phyloP scores from a whole-genome alignment of 176 grass and related monocot species.

The Leersia perrieri region DNA sequence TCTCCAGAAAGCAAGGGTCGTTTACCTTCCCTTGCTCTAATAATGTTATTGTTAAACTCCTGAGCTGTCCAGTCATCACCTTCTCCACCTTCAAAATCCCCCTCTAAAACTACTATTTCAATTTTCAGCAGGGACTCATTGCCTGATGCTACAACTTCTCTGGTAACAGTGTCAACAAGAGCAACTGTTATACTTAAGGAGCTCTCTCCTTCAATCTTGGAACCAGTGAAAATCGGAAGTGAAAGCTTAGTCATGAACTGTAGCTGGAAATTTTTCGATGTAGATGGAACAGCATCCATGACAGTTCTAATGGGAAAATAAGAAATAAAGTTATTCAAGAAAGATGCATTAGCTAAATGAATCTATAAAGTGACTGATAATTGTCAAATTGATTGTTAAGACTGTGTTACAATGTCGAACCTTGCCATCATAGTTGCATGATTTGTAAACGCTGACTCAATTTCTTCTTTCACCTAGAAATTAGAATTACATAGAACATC shows the following conservation, averaged over 20 bases:
- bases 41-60: conserved; percentile 85
- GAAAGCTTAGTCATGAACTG: conserved; percentile 79
- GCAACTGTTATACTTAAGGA: conserved; percentile 49
- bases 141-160: conserved; percentile 41
- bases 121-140: conserved; percentile 58
- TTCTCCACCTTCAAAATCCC: conserved; percentile 79
- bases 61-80: conserved; percentile 61
- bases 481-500: conserved; percentile 32
- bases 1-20: conserved; percentile 79
- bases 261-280: conserved; percentile 60
- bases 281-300: conserved; percentile 42
- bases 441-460: conserved; percentile 78
- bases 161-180: conserved; percentile 61
- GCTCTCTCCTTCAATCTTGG: conserved; percentile 82
- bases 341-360: conserved; percentile 15
- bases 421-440: conserved; percentile 57
- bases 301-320: conserved; percentile 48
- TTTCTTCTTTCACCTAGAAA: conserved; percentile 94
- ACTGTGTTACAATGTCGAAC: conserved; percentile 32
- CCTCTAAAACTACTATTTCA: conserved; percentile 90
- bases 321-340: conserved; percentile 36
- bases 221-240: conserved; percentile 92
- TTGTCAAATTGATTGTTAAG: neutral
- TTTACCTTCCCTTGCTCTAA: conserved; percentile 92
- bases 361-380: neutral